Percentiles rank a stretch among this genome's conserved stretches.
These are phyloP conservation scores for Trichoderma gamsii DNA, from an alignment of 495 filamentous ascomycete species.

Conservation along the genomic window DNA sequence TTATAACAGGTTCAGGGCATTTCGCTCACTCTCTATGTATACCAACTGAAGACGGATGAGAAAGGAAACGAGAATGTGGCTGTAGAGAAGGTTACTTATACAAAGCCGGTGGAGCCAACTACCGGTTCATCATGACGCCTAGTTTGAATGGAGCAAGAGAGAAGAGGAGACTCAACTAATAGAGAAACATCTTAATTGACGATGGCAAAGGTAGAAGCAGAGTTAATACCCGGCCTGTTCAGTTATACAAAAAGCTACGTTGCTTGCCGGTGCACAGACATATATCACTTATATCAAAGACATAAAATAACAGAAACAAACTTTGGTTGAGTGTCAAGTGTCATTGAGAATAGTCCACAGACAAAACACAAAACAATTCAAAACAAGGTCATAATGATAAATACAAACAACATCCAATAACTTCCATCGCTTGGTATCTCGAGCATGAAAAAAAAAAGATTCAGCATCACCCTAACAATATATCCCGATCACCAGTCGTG, in stretches of 20 bases:
- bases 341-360: neutral
- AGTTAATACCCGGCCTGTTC: constrained; percentile 20
- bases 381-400: constrained; percentile 18
- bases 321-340: neutral
- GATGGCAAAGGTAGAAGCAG: neutral
- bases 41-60: constrained; percentile 85
- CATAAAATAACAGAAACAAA: neutral
- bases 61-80: constrained; percentile 87
- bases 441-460: constrained; percentile 8
- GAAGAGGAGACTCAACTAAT: constrained; percentile 4
- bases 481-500: neutral
- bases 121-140: constrained; percentile 32
- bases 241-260: neutral
- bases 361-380: constrained; percentile 17
- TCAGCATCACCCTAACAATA: neutral
- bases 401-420: constrained; percentile 13
- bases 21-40: constrained; percentile 94
- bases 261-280: neutral
- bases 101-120: constrained; percentile 64
- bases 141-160: constrained; percentile 7
- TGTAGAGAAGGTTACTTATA: constrained; percentile 96
- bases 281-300: neutral
- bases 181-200: neutral
- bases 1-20: constrained; percentile 82
- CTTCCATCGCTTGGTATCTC: constrained; percentile 15